Percentiles rank a stretch among this genome's conserved stretches.
Evolutionary conservation across 2,329 filamentous ascomycete species (phyloP).

Genomic region (Bipolaris zeicola): DNA sequence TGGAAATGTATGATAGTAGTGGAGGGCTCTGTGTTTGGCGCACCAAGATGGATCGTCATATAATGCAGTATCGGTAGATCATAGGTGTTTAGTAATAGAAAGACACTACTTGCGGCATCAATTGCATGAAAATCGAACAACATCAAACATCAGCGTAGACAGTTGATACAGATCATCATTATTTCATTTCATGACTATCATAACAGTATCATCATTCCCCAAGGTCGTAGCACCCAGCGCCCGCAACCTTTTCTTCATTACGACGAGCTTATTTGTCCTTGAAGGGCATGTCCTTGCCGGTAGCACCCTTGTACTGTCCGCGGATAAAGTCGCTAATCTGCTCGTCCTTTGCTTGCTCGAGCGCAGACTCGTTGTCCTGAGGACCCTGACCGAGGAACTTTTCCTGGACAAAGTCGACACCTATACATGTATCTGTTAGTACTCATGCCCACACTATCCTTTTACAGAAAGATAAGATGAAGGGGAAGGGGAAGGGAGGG

Average conservation of each 20-base stretch:
- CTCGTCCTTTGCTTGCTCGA: slow-evolving; percentile 85
- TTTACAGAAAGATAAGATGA: too few species aligned
- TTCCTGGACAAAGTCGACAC: slow-evolving; percentile 78
- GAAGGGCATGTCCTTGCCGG: slow-evolving; percentile 72
- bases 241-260: slow-evolving; percentile 13
- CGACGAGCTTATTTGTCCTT: slow-evolving; percentile 66
- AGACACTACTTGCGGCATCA: not conserved
- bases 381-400: slow-evolving; percentile 71
- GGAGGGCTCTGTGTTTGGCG: not conserved
- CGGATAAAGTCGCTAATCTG: slow-evolving; percentile 76
- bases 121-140: not conserved
- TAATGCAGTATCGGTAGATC: not conserved
- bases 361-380: slow-evolving; percentile 63
- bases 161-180: not conserved
- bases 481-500: too few species aligned
- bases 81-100: not conserved
- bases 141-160: not conserved
- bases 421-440: slow-evolving; percentile 51
- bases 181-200: slow-evolving; percentile 22
- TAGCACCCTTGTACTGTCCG: slow-evolving; percentile 69
- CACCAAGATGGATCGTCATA: not conserved
- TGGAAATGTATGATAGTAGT: not conserved
- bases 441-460: not conserved
- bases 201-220: slow-evolving; percentile 3
- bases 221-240: not conserved